Percentiles rank a stretch among this genome's conserved stretches.
phyloP scores from a whole-genome alignment of 352 stramenopile species.

The Phytophthora hybrid region DNA sequence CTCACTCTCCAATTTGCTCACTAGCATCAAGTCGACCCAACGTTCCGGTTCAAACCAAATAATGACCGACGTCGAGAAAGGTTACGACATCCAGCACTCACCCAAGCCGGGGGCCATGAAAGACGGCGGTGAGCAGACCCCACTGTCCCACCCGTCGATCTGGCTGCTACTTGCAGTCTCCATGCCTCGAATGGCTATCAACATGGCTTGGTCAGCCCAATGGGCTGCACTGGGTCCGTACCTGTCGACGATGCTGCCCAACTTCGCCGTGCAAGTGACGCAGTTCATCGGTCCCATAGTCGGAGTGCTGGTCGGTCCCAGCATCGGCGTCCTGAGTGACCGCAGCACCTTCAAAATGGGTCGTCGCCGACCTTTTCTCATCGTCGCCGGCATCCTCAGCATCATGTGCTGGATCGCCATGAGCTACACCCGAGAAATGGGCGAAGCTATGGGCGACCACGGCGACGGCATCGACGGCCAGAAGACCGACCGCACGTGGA shows the following conservation, averaged over 20 bases:
- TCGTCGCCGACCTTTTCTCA: slow-evolving; percentile 53
- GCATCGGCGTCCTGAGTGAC: slow-evolving; percentile 61
- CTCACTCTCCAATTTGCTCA: slow-evolving; percentile 36
- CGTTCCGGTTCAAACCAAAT: neutral
- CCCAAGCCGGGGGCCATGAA: slow-evolving; percentile 27
- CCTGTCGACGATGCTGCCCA: slow-evolving; percentile 58
- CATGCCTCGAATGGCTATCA: slow-evolving; percentile 62
- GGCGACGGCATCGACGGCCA: slow-evolving; percentile 33
- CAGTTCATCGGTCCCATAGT: slow-evolving; percentile 66
- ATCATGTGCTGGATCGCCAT: slow-evolving; percentile 69
- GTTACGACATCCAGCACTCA: slow-evolving; percentile 39
- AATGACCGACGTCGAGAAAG: slow-evolving; percentile 42
- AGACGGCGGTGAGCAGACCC: slow-evolving; percentile 5
- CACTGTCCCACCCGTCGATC: slow-evolving; percentile 45
- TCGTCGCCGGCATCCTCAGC: slow-evolving; percentile 46
- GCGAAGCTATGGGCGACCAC: slow-evolving; percentile 60
- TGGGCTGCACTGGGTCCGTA: slow-evolving; percentile 67
- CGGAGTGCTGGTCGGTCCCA: slow-evolving; percentile 62
- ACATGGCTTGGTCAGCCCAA: slow-evolving; percentile 72
- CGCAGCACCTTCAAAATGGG: slow-evolving; percentile 50
- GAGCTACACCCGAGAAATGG: slow-evolving; percentile 68
- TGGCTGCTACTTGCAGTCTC: slow-evolving; percentile 60
- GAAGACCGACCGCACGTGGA: slow-evolving; percentile 50
- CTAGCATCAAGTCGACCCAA: slow-evolving; percentile 11
- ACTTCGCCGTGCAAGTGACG: slow-evolving; percentile 49